These are phyloP conservation scores for Enteropsectra breve DNA, from an alignment of 371 early-diverging fungal species.

Conservation along the genomic window DNA sequence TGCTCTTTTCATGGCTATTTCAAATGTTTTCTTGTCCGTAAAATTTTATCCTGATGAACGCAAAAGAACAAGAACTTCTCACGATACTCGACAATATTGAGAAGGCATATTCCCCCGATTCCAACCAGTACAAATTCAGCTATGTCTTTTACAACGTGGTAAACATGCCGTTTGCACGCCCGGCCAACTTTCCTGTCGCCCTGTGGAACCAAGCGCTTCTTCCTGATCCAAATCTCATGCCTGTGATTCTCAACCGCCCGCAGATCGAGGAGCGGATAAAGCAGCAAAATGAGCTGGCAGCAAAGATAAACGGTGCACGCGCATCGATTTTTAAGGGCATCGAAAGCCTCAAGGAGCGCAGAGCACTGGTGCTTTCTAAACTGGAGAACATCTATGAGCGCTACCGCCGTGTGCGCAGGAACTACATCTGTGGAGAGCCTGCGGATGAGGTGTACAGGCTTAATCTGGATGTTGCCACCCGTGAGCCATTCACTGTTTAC, in stretches of 20 bases:
- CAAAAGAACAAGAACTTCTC: constrained; percentile 42
- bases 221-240: constrained; percentile 36
- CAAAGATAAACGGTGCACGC: constrained; percentile 31
- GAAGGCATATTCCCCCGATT: constrained; percentile 47
- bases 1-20: background rate
- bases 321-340: constrained; percentile 25
- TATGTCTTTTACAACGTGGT: constrained; percentile 57
- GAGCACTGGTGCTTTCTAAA: constrained; percentile 9
- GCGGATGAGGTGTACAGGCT: background rate
- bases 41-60: too few relatives aligned
- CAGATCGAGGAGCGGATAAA: constrained; percentile 37
- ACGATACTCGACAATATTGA: constrained; percentile 47
- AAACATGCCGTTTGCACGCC: constrained; percentile 27
- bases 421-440: constrained; percentile 6
- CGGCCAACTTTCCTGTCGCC: constrained; percentile 42
- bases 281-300: constrained; percentile 31
- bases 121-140: constrained; percentile 56
- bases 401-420: background rate
- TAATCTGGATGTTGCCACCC: background rate
- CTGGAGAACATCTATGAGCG: background rate
- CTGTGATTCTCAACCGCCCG: constrained; percentile 39
- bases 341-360: constrained; percentile 20
- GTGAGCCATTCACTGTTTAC: background rate
- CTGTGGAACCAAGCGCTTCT: constrained; percentile 35
- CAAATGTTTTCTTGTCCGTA: too few relatives aligned